These are phyloP conservation scores for Tricholoma furcatifolium DNA, from an alignment of 768 basidiomycete species.

Conservation along the genomic window DNA sequence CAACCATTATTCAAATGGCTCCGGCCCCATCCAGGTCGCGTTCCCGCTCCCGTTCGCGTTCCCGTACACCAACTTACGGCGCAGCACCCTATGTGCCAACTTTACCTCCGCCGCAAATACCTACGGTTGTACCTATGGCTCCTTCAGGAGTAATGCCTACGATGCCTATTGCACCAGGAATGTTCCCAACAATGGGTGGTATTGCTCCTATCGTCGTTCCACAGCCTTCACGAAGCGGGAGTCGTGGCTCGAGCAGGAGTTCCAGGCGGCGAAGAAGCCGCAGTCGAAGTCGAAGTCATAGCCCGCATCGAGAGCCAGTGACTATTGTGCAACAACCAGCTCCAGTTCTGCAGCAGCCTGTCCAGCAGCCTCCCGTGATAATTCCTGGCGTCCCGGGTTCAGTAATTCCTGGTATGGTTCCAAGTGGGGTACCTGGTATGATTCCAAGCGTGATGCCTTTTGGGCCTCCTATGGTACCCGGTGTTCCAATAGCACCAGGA, in stretches of 20 bases:
- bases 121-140: background rate
- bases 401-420: background rate
- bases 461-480: background rate
- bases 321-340: background rate
- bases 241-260: conserved; percentile 2
- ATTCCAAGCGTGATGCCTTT: background rate
- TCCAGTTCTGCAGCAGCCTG: background rate
- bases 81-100: too few species aligned
- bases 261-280: background rate
- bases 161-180: background rate
- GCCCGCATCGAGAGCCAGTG: background rate
- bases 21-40: background rate
- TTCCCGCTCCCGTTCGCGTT: conserved; percentile 3
- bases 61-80: background rate
- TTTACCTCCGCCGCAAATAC: background rate
- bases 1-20: conserved; percentile 4
- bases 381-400: background rate
- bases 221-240: background rate
- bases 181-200: background rate
- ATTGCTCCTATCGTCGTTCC: background rate
- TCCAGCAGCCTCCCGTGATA: background rate
- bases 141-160: background rate
- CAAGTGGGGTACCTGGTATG: background rate
- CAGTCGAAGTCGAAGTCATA: background rate
- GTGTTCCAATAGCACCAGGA: background rate